Evolutionary conservation across 1,284 basidiomycete genomes (phyloP).

Genomic region (Naganishia sp.): DNA sequence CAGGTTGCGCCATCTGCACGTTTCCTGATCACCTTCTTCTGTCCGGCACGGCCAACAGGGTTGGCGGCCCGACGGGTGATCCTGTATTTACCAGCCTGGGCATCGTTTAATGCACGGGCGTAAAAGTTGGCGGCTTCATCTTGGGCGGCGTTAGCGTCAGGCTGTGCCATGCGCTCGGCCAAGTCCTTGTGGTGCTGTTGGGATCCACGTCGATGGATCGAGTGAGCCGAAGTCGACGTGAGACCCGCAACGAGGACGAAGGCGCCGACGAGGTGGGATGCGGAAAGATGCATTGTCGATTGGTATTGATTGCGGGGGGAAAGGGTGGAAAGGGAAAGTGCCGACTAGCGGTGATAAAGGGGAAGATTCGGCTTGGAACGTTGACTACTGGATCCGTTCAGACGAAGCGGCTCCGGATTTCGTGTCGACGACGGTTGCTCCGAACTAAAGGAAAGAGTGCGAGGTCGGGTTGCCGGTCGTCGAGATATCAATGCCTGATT

Average conservation of each 20-base stretch:
- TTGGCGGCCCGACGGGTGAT: slow-evolving; percentile 20
- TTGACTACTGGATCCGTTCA: not conserved
- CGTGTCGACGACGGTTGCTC: slow-evolving; percentile 5
- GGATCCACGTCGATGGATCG: slow-evolving; percentile 25
- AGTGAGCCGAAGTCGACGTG: slow-evolving; percentile 24
- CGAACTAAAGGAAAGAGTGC: not conserved
- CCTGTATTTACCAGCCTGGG: slow-evolving; percentile 21
- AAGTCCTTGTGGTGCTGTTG: slow-evolving; percentile 25
- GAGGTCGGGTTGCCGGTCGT: slow-evolving; percentile 1
- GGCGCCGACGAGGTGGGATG: slow-evolving; percentile 18
- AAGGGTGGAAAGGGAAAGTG: not conserved
- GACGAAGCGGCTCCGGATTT: not conserved
- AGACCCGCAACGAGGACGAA: slow-evolving; percentile 20
- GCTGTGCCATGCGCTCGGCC: slow-evolving; percentile 18
- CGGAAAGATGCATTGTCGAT: slow-evolving; percentile 28
- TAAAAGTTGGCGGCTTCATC: slow-evolving; percentile 22
- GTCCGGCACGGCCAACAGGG: slow-evolving; percentile 13
- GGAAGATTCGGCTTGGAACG: not conserved
- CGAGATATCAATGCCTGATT: slow-evolving; percentile 21
- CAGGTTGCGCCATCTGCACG: slow-evolving; percentile 14
- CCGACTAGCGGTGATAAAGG: slow-evolving; percentile 20
- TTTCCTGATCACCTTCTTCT: slow-evolving; percentile 23
- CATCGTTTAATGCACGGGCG: slow-evolving; percentile 24
- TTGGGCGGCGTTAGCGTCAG: slow-evolving; percentile 2
- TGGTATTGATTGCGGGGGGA: slow-evolving; percentile 8